Conservation (phyloP, 495 filamentous ascomycete genomes). For the Penicillium simplicissimum region DNA sequence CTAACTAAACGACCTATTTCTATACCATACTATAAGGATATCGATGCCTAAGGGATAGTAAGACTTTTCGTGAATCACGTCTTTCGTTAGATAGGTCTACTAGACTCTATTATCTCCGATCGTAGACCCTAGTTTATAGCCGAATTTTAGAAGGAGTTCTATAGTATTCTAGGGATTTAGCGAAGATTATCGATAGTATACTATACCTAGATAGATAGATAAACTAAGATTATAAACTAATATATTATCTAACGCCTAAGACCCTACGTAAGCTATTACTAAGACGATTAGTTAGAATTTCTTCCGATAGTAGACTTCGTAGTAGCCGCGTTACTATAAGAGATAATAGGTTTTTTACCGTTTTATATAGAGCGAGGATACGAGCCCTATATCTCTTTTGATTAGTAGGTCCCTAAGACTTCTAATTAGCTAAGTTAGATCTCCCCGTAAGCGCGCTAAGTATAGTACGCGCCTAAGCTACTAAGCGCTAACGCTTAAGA, state of each 20-base stretch:
- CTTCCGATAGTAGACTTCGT: too few relatives aligned
- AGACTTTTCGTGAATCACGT: background rate
- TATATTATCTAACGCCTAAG: background rate
- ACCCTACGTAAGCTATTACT: too few relatives aligned
- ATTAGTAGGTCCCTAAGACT: too few relatives aligned
- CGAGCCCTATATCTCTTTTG: too few relatives aligned
- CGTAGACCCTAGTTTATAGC: constrained; percentile 18
- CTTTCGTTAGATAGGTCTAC: constrained; percentile 7
- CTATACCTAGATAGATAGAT: constrained; percentile 20
- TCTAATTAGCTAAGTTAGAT: too few relatives aligned
- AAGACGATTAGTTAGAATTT: too few relatives aligned
- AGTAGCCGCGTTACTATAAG: too few relatives aligned
- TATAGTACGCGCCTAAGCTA: too few relatives aligned
- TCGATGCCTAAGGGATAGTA: background rate
- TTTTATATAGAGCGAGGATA: too few relatives aligned
- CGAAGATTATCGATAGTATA: constrained; percentile 21
- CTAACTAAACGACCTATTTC: constrained; percentile 2
- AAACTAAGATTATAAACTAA: constrained; percentile 8
- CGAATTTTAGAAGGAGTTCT: constrained; percentile 22
- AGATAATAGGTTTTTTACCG: too few relatives aligned
- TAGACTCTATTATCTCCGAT: constrained; percentile 20
- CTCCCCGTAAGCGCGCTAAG: too few relatives aligned
- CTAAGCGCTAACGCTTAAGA: background rate
- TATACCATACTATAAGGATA: background rate
- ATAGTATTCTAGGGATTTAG: constrained; percentile 12